Evolutionary conservation across 192 early-diverging fungal species (phyloP), one percentile per base, ranked within the genome.

Genomic region (Chytriomyces hyalinus): DNA sequence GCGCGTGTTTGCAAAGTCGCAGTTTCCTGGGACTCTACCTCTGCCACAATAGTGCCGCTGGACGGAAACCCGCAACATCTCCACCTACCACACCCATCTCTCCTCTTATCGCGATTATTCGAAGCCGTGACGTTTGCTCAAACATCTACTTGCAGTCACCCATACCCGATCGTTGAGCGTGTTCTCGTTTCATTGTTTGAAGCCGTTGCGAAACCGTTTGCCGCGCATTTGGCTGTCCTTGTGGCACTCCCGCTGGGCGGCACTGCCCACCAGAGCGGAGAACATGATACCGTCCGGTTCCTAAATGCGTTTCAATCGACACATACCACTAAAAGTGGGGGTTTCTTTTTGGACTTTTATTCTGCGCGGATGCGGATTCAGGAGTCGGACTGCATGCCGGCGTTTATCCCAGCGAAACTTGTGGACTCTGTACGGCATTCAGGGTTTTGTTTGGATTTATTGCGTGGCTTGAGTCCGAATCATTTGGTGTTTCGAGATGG

Each of bases 371-470:
- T 70, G 9, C 49, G 69, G 28, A 22, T 53, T 36, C 49, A 70
- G 22, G 8, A 36, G 8, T 10, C n/a, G 3, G 63, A 26, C 11
- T 65, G 50, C 49, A 70, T 59, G 15, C 69, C 69, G 2, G 49
- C 69, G n/a, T 70, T 70, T 53, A 70, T 70, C 57, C 53, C 22
- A 9, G n/a, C n/a, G 57, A 26, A 70, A n/a, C 15, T 70, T 13
- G 26, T 70, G 45, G 71, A 60, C n/a, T 24, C 71, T 15, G 71
- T 28, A n/a, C 17, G 11, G 7, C 71, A 73, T 26, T 60, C 71
- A 7, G 71, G 71, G 5, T 48, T 62, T 43, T 73, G 71, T 62
- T 26, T 73, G 7, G 46, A 73, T 4, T 60, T 73, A 6, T 47
- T 73, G 53, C 71, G 26, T 8, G 57, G 24, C 15, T 70, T 50